phyloP scores from a whole-genome alignment of 1,284 basidiomycete species.

The Ceratobasidium sp. region DNA sequence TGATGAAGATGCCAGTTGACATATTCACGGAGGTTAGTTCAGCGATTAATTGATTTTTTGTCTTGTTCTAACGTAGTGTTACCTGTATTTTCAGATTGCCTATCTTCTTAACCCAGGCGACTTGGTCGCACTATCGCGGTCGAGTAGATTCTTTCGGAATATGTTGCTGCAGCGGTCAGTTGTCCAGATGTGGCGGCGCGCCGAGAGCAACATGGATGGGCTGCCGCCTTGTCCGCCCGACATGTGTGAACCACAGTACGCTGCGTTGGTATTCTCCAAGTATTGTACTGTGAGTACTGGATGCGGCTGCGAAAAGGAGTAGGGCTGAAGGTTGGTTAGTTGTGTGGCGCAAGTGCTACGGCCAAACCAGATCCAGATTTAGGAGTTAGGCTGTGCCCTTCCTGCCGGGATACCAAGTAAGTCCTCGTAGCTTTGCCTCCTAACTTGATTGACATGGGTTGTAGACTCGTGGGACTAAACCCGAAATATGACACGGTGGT shows the following conservation, averaged over 20 bases:
- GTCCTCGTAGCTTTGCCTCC: not conserved
- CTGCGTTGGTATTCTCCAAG: slow-evolving; percentile 15
- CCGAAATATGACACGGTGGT: not conserved
- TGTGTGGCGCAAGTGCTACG: slow-evolving; percentile 5
- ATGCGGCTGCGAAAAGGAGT: not conserved
- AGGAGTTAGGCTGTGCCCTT: not conserved
- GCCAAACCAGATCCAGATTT: slow-evolving; percentile 6
- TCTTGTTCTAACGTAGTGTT: not conserved
- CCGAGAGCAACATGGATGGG: not conserved
- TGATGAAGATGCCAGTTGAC: slow-evolving; percentile 28
- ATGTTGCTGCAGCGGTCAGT: slow-evolving; percentile 9
- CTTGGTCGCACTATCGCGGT: not conserved
- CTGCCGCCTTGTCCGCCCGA: slow-evolving; percentile 16
- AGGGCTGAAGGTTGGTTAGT: not conserved
- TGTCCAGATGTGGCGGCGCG: slow-evolving; percentile 7
- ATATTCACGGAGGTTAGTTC: slow-evolving; percentile 4
- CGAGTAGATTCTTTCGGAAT: not conserved
- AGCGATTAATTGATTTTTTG: not conserved
- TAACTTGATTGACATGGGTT: not conserved
- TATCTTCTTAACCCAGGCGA: slow-evolving; percentile 4
- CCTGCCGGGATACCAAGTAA: slow-evolving; percentile 16
- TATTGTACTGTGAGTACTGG: not conserved
- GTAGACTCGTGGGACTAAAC: not conserved
- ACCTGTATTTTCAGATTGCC: slow-evolving; percentile 1
- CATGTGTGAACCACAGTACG: slow-evolving; percentile 28